Evolutionary conservation across 2,329 filamentous ascomycete genomes (phyloP), one percentile per base, ranked within the genome.

Genomic region (Trichoderma pleuroti): DNA sequence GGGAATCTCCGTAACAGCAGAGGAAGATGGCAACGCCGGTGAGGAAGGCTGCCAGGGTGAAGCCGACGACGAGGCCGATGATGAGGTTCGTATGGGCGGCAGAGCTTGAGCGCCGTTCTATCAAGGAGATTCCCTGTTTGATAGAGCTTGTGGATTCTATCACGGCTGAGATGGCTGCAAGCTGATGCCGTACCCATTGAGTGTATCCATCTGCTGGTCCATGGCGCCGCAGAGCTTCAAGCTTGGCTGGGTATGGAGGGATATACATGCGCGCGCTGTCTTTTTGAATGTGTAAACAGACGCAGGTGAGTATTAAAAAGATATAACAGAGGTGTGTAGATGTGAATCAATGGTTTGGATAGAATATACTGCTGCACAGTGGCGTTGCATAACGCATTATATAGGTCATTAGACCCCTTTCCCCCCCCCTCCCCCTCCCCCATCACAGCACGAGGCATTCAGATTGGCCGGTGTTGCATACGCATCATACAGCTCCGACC

Each of bases 31-130:
- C 68, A 21, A 80, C 71, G 24, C 76, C 80, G 18, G 79, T 74
- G 69, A 85, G 68, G 70, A 85, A 85, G 24, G 80, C 74, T 30
- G 79, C 78, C 24, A 84, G 76, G 5, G 82, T 75, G 52, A 85
- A 75, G 70, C 81, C 83, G 57, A 85, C 80, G 4, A 82, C 78
- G 71, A 84, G 76, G 68, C 83, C 83, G 68, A 84, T 84, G 39
- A 80, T 82, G 66, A 79, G 77, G 73, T 84, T 82, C 39, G 78
- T 80, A 49, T 81, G 79, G 18, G 79, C 74, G 59, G 73, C 66
- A 6, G 75, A 72, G 6, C 21, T 28, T 34, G 64, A 68, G 26
- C 79, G 77, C 18, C 76, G 75, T n/a, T 61, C 30, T 30, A 75
- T 39, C 24, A 16, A 34, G 4, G 60, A 26, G 24, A 62, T 7